Percentiles rank a stretch among this genome's conserved stretches.
Conservation (phyloP, 2,329 filamentous ascomycete genomes). For the Penicillium sp. region DNA sequence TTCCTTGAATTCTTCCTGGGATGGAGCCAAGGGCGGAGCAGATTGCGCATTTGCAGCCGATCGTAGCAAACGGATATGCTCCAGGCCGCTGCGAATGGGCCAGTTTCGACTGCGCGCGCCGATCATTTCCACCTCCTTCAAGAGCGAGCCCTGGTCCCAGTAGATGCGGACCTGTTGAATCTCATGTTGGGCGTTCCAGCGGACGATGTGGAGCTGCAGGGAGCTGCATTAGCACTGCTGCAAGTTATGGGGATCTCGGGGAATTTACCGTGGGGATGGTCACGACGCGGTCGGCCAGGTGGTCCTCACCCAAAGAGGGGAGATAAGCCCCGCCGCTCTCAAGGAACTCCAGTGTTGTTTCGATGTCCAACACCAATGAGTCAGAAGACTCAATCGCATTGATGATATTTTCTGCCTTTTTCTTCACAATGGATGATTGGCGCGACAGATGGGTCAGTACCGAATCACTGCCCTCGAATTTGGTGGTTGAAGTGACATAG, state of each 20-base stretch:
- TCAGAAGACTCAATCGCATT: slow-evolving; percentile 69
- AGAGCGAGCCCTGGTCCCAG: slow-evolving; percentile 91
- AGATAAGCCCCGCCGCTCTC: slow-evolving; percentile 82
- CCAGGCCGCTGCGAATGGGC: slow-evolving; percentile 85
- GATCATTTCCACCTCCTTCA: slow-evolving; percentile 93
- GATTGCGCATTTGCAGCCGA: slow-evolving; percentile 42
- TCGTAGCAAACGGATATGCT: slow-evolving; percentile 76
- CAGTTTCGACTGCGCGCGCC: slow-evolving; percentile 87
- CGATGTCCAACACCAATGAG: slow-evolving; percentile 72
- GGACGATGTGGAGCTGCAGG: slow-evolving; percentile 78
- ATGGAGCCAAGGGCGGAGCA: slow-evolving; percentile 18
- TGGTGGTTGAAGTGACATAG: slow-evolving; percentile 87
- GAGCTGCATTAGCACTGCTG: slow-evolving; percentile 10
- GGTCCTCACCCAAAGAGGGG: slow-evolving; percentile 89
- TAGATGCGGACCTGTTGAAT: slow-evolving; percentile 84
- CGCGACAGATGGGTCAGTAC: slow-evolving; percentile 79
- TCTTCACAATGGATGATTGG: slow-evolving; percentile 72
- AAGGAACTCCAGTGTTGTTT: slow-evolving; percentile 79
- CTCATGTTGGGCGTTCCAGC: slow-evolving; percentile 72
- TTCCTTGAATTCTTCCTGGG: slow-evolving; percentile 16
- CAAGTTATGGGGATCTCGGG: slow-evolving; percentile 5
- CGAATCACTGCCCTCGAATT: slow-evolving; percentile 66
- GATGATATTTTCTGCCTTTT: slow-evolving; percentile 76
- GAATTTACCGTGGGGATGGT: slow-evolving; percentile 73
- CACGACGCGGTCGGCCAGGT: slow-evolving; percentile 78